Base-by-base conservation (phyloP, 768 basidiomycete genomes). In the Imleria badia region DNA sequence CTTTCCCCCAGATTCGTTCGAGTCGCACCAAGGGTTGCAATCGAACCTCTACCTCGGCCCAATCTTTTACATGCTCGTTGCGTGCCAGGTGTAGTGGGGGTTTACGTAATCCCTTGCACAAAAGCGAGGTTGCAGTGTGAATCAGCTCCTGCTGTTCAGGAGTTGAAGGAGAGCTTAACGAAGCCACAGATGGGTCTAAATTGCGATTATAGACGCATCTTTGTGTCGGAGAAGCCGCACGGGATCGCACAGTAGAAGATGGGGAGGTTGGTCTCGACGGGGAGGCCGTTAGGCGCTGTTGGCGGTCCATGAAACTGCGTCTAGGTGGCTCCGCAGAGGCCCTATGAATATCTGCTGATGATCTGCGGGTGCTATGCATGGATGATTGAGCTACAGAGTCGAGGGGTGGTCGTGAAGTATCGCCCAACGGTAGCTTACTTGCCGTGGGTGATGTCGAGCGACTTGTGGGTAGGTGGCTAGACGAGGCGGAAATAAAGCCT, bases 1-100 rank as follows among this genome's bases (percentile, higher is more conserved):
- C 76, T 87, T 79, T 85, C 3, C 82, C 82, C 91, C 91, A 93
- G 19, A 87, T 80, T 41, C 86, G 79, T 67, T 94, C 91, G 52
- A 89, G 74, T 51, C 90, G 75, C 20, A 76, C 78, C 49, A 94
- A 70, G 2, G 78, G 73, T 13, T 81, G 75, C 60, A 86, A 72
- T 47, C 87, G 76, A 9, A 80, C 72, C 70, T 93, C 89, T 7
- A 92, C 87, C 65, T 88, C 88, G 53, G 86, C 86, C 81, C 84
- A 87, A 51, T 89, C 86, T 63, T 73, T 76, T 41, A 75, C 59
- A 23, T 78, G 80, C 22, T 82, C 79, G 6, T 73, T 76, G 48
- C 78, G 79, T 48, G 72, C 76, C 68, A 82, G 69, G 59, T 85
- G 80, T 2, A 72, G 62, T n/a, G 87, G 82, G 12, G 86, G 81